A percentile compares a stretch with the other conserved stretches of the same genome.
Evolutionary conservation across 2,329 filamentous ascomycete genomes (phyloP).

Genomic region (Botrytis sinoallii): DNA sequence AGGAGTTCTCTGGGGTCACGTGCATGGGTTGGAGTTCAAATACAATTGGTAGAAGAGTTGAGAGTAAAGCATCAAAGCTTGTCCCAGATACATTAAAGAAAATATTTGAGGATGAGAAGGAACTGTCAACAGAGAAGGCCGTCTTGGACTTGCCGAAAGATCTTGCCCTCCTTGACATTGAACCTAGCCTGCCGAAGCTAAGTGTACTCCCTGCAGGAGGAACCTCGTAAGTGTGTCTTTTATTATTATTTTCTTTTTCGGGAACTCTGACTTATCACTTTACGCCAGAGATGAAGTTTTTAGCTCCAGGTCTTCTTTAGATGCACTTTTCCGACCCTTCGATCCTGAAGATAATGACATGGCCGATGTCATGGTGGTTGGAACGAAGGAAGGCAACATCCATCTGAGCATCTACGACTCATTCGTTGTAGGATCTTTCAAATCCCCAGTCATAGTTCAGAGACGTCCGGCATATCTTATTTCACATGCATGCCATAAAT

Average conservation of each 20-base stretch:
- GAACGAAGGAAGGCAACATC: slow-evolving; percentile 66
- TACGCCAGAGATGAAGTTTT: slow-evolving; percentile 38
- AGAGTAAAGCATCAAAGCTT: slow-evolving; percentile 16
- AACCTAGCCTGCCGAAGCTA: slow-evolving; percentile 72
- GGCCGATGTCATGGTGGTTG: slow-evolving; percentile 77
- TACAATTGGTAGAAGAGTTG: slow-evolving; percentile 27
- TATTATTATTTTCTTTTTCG: not conserved
- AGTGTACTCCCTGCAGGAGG: slow-evolving; percentile 67
- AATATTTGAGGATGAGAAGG: slow-evolving; percentile 23
- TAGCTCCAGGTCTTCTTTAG: slow-evolving; percentile 36
- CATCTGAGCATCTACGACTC: slow-evolving; percentile 84
- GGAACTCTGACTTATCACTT: not conserved
- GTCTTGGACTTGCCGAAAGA: slow-evolving; percentile 63
- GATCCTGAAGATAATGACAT: slow-evolving; percentile 64
- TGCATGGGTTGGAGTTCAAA: slow-evolving; percentile 42
- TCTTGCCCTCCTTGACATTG: slow-evolving; percentile 71
- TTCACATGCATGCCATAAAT: slow-evolving; percentile 67
- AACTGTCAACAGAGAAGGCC: slow-evolving; percentile 21
- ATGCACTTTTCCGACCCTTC: slow-evolving; percentile 38
- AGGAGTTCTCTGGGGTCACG: slow-evolving; percentile 43
- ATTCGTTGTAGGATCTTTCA: slow-evolving; percentile 70
- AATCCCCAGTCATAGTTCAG: slow-evolving; percentile 41
- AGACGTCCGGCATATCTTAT: slow-evolving; percentile 39
- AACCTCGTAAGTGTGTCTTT: slow-evolving; percentile 50
- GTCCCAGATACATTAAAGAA: slow-evolving; percentile 27